These are phyloP conservation scores for Fusarium multiceps DNA, from an alignment of 2,329 filamentous ascomycete genomes.

Conservation along the genomic window DNA sequence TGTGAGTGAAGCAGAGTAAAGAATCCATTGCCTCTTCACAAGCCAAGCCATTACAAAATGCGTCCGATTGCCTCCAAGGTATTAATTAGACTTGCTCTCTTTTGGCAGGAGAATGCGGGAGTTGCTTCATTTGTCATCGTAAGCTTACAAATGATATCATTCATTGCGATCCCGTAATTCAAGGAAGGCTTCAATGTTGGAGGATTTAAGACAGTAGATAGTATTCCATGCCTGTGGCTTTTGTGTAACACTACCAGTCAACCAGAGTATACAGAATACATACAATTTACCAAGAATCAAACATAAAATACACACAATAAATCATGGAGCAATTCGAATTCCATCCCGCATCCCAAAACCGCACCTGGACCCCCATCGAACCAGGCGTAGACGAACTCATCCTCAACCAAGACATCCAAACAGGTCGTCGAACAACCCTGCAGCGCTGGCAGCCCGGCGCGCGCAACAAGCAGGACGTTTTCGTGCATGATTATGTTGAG, in stretches of 20 bases:
- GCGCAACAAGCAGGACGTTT: slow-evolving; percentile 42
- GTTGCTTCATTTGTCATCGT: slow-evolving; percentile 27
- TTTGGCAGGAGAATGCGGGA: background rate
- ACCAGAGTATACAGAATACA: background rate
- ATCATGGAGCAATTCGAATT: slow-evolving; percentile 47
- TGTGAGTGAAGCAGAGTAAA: background rate
- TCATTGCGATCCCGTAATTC: background rate
- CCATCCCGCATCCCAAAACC: slow-evolving; percentile 37
- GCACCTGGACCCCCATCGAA: slow-evolving; percentile 44
- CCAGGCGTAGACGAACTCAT: slow-evolving; percentile 52
- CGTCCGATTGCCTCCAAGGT: background rate
- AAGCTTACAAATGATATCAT: slow-evolving; percentile 31
- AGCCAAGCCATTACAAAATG: background rate
- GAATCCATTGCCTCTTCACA: background rate
- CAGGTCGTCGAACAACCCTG: slow-evolving; percentile 47
- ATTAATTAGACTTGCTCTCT: background rate
- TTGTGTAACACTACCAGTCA: background rate
- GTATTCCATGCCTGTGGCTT: background rate
- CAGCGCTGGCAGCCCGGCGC: slow-evolving; percentile 53
- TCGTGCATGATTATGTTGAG: slow-evolving; percentile 53
- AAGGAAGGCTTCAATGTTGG: background rate
- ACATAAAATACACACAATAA: background rate
- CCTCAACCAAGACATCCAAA: slow-evolving; percentile 48
- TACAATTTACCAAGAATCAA: background rate
- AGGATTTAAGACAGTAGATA: slow-evolving; percentile 10